Percentiles rank a stretch among this genome's conserved stretches.
Evolutionary conservation across 345 rosid species (phyloP).

Genomic region (Salix dunnii): DNA sequence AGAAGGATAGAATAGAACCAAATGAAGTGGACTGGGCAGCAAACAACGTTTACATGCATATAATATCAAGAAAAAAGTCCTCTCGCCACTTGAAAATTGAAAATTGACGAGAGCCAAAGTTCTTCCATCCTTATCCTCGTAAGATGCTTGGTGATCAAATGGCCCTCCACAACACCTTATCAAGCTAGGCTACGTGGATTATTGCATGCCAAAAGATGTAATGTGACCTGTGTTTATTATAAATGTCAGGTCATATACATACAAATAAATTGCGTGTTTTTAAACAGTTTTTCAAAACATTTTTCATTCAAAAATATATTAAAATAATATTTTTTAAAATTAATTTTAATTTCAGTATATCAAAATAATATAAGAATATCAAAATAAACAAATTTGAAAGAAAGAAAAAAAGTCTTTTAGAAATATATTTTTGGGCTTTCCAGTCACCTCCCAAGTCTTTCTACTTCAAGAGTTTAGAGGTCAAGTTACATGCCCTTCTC

Average conservation of each 20-base stretch:
- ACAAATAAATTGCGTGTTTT: too few species aligned
- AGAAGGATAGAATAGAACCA: neutral
- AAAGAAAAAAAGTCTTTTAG: too few species aligned
- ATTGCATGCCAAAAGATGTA: neutral
- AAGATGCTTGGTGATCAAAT: neutral
- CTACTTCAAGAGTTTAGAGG: neutral
- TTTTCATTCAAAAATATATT: too few species aligned
- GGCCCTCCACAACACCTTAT: neutral
- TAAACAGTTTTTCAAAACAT: too few species aligned
- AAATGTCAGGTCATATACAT: too few species aligned
- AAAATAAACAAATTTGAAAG: too few species aligned
- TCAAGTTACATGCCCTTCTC: neutral
- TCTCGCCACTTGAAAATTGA: neutral
- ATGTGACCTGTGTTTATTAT: neutral
- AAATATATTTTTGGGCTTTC: too few species aligned
- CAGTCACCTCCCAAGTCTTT: too few species aligned
- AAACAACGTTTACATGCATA: neutral
- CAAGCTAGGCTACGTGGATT: too few species aligned
- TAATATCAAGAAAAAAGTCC: neutral
- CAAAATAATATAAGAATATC: too few species aligned
- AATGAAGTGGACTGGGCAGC: neutral
- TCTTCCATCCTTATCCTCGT: neutral
- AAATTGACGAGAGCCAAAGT: neutral
- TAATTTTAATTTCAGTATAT: too few species aligned
- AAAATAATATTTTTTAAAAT: too few species aligned